These are phyloP conservation scores for Akanthomyces lecanii DNA, from an alignment of 2,329 filamentous ascomycete species.

Conservation along the genomic window DNA sequence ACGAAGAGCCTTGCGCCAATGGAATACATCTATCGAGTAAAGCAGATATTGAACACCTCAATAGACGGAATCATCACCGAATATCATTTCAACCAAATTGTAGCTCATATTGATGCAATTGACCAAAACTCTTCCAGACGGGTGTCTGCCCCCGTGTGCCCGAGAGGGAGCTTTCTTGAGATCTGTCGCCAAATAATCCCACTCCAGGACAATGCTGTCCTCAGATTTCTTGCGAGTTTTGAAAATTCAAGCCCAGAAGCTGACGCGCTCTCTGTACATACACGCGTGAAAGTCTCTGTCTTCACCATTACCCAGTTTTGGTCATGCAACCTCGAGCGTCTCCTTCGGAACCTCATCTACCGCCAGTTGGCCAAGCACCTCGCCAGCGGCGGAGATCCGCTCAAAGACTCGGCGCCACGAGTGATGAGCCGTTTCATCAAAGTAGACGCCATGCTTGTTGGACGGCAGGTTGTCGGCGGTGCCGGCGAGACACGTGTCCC, in stretches of 20 bases:
- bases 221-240: slow-evolving; percentile 27
- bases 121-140: no score
- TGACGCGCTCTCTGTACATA: slow-evolving; percentile 23
- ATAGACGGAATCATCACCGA: no score
- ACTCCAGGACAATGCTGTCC: slow-evolving; percentile 20
- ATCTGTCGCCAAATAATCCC: background rate
- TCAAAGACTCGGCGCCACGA: slow-evolving; percentile 37
- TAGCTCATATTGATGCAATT: no score
- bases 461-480: slow-evolving; percentile 26
- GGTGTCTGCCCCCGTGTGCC: no score
- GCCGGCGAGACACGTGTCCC: slow-evolving; percentile 26
- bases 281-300: slow-evolving; percentile 20
- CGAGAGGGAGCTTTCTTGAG: background rate
- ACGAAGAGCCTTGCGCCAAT: no score
- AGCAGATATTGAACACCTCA: no score
- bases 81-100: no score
- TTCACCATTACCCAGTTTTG: slow-evolving; percentile 19
- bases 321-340: slow-evolving; percentile 26
- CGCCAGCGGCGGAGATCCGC: slow-evolving; percentile 31
- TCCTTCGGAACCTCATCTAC: slow-evolving; percentile 26
- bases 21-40: no score
- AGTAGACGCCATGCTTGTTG: slow-evolving; percentile 39
- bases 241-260: slow-evolving; percentile 31
- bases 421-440: slow-evolving; percentile 36
- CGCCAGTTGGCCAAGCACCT: slow-evolving; percentile 28